Evolutionary conservation across 768 basidiomycete genomes (phyloP).

Genomic region (Tephrocybe rancida): DNA sequence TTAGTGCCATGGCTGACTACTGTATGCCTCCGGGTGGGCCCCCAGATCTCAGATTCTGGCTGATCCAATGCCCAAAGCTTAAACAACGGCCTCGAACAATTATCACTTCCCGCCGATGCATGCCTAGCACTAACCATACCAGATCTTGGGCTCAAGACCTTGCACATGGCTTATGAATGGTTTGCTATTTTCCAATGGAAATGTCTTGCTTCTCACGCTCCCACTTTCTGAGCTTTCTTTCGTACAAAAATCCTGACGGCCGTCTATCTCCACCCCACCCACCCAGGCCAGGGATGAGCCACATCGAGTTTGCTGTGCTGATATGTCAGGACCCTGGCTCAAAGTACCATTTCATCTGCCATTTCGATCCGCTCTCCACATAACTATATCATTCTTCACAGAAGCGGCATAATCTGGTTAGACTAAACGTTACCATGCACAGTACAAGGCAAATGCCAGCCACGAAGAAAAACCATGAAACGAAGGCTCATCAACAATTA

Average conservation of each 20-base stretch:
- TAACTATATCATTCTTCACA: too few relatives aligned
- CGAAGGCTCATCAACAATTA: neutral
- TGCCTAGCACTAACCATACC: neutral
- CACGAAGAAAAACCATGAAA: neutral
- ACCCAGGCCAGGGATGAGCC: neutral
- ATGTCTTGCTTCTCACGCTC: too few relatives aligned
- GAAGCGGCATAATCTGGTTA: too few relatives aligned
- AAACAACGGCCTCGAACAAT: conserved; percentile 4
- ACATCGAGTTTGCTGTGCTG: neutral
- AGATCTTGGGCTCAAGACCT: neutral
- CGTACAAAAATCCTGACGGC: neutral
- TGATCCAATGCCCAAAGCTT: conserved; percentile 10
- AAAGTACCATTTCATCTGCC: neutral
- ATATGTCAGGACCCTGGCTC: too few relatives aligned
- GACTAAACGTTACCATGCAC: too few relatives aligned
- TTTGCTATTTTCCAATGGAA: too few relatives aligned
- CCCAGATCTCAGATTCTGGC: conserved; percentile 10
- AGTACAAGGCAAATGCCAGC: neutral
- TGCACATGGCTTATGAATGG: neutral
- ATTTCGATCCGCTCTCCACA: too few relatives aligned
- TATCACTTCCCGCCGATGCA: neutral
- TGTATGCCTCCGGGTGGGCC: neutral
- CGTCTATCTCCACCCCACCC: conserved; percentile 3
- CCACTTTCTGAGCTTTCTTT: too few relatives aligned
- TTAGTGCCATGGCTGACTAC: neutral